Evolutionary conservation across 1,139 yeast species (phyloP).

Genomic region (Suhomyces ambrosiae): DNA sequence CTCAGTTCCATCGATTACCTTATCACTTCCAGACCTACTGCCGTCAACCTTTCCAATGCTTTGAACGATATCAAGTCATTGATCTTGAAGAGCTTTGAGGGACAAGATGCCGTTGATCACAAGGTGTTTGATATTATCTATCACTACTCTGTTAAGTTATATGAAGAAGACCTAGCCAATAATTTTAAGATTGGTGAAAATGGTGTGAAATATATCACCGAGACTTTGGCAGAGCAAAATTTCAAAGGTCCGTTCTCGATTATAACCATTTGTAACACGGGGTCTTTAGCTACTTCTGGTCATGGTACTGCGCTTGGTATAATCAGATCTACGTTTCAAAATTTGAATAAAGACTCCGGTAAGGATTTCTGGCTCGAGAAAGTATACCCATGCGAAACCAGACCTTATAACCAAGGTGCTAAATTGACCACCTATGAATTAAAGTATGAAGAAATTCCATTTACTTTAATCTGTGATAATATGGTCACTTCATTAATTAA

Average conservation of each 20-base stretch:
- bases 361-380: constrained; percentile 53
- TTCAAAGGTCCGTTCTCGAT: constrained; percentile 74
- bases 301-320: constrained; percentile 97
- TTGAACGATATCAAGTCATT: constrained; percentile 57
- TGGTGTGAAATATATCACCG: constrained; percentile 71
- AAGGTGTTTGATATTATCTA: constrained; percentile 42
- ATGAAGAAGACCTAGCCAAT: constrained; percentile 74
- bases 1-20: constrained; percentile 59
- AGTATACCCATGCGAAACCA: constrained; percentile 88
- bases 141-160: constrained; percentile 59
- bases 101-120: constrained; percentile 21
- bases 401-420: constrained; percentile 97
- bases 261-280: constrained; percentile 83
- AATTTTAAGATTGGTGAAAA: constrained; percentile 77
- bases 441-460: constrained; percentile 81
- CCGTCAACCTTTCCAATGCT: constrained; percentile 87
- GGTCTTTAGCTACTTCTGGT: constrained; percentile 94
- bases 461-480: constrained; percentile 86
- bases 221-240: constrained; percentile 46
- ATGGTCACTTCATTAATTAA: constrained; percentile 81
- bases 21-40: constrained; percentile 87
- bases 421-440: constrained; percentile 90
- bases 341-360: constrained; percentile 32
- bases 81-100: constrained; percentile 23
- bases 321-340: constrained; percentile 66